Percentiles rank a stretch among this genome's conserved stretches.
These are phyloP conservation scores for Cucurbita pepo DNA, from an alignment of 306 rosid genomes.

Conservation along the genomic window DNA sequence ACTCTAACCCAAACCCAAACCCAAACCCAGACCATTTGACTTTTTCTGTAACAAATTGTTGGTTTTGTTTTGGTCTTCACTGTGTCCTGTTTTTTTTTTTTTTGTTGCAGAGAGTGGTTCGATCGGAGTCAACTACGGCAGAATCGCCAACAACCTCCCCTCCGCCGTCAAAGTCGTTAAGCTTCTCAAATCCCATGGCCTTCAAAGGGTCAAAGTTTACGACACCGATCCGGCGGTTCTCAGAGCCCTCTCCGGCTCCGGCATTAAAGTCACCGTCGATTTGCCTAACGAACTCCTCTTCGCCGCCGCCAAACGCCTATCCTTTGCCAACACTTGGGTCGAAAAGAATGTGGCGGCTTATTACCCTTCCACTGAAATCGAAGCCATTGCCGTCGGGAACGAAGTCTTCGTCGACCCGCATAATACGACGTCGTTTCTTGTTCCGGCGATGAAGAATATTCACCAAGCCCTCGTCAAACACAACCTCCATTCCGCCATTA, in stretches of 20 bases:
- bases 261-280: conserved; percentile 72
- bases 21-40: not conserved
- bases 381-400: conserved; percentile 89
- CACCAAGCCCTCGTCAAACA: conserved; percentile 46
- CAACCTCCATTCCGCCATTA: conserved; percentile 41
- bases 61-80: not conserved
- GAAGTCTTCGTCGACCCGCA: conserved; percentile 82
- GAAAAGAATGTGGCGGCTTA: conserved; percentile 54
- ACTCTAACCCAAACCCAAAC: not conserved
- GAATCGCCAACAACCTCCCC: conserved; percentile 75
- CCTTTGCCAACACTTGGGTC: conserved; percentile 71
- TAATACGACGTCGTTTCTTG: conserved; percentile 51
- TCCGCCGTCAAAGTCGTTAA: conserved; percentile 51
- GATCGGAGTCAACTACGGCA: conserved; percentile 82
- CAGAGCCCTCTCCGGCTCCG: conserved; percentile 46
- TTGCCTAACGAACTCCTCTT: conserved; percentile 76
- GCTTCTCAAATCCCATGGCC: conserved; percentile 49
- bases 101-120: conserved; percentile 51
- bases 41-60: not conserved
- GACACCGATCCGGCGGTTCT: conserved; percentile 89
- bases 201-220: conserved; percentile 59
- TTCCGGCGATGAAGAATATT: conserved; percentile 82
- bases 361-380: conserved; percentile 67
- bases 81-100: not conserved
- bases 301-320: conserved; percentile 39